Base-by-base conservation (phyloP, 2,329 filamentous ascomycete genomes). In the Curvularia sp. region DNA sequence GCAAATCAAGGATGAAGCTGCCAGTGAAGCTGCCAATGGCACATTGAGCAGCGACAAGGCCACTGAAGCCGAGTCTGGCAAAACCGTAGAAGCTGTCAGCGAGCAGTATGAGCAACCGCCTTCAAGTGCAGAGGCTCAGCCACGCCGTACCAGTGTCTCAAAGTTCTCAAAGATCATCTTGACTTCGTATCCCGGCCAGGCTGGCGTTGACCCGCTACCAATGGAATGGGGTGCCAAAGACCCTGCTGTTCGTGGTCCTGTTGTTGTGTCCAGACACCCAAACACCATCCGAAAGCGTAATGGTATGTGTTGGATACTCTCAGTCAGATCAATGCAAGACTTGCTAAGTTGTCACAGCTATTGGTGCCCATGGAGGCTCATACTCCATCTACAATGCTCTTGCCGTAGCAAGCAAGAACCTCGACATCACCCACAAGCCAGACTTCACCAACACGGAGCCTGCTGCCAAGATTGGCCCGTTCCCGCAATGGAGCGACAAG, bases 361-460 rank as follows among this genome's bases (percentile, higher is more conserved):
- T 89, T 72, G 87, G 86, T 69, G 89, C 87, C 58, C 89, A 91
- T 67, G 94, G 95, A 63, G 94, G 95, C 57, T 97, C 93, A 4
- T 98, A 99, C 77, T 93, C 92, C 61, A 94, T 97, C 64, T 98
- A 98, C 81, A 93, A 96, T 74, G 94, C 94, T 22, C 85, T 98
- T 28, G 94, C 94, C 12, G 88, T 98, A 64, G 94, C 94, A 22
- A 95, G 92, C 75, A 93, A 94, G 70, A 90, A 98, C 75, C 85
- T 98, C 57, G 87, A 92, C 61, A 84, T 87, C 41, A 89, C 96
- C 67, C 93, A 97, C 78, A 90, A 85, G 70, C 87, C 89, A 10
- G 88, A 90, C 74, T 89, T 90, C 76, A 89, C 88, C 62, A 92
- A 98, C 77, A 97, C 93, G 9, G 91, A 98, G 76, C 95, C 95